Evolutionary conservation across 129 eudicot species (phyloP), one percentile per base, ranked within the genome.

Genomic region (Artemisia annua): DNA sequence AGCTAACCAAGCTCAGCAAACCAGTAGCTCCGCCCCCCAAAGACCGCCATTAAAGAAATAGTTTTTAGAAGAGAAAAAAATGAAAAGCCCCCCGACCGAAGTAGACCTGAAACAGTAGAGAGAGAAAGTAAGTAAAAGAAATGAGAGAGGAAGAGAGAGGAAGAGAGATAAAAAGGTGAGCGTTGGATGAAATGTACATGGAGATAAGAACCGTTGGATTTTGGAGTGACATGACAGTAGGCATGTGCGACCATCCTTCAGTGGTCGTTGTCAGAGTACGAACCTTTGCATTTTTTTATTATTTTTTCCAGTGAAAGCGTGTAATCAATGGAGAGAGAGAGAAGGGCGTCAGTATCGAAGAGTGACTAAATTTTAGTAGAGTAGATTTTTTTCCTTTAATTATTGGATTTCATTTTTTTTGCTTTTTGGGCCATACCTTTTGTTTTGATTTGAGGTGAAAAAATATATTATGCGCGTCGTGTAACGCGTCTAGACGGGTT

Each of bases 221-320:
- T 67, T 63, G 81, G 74, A 81, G 79, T 77, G 97, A 88, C 73
- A 75, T 85, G 97, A 90, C 96, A 90, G 94, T 73, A 85, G 77
- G 94, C 99, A 95, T 95, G 99, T 95, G 99, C 96, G 88, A 87
- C 99, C 99, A 90, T 95, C 80, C 97, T 80, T 88, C 94, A 90
- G 88, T 88, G 97, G 99, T 95, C 99, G 79, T 91, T 95, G 97
- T 95, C 99, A 88, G 98, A 79, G 98, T 93, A 93, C 98, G 98
- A 92, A 89, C 87, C 85, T 64, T 75, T 67, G 57, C 56, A 4
- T 52, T 52, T 14, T 15, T 52, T 52, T 52, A 13, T 52, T 52
- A 3, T 52, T 14, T 11, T 52, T 15, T 15, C 16, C 18, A 63
- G 77, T 26, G 72, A 75, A 60, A 71, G 81, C 85, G 81, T 75